Evolutionary conservation across 2,329 filamentous ascomycete species (phyloP), one percentile per base, ranked within the genome.

Genomic region (Didymella pinodella): DNA sequence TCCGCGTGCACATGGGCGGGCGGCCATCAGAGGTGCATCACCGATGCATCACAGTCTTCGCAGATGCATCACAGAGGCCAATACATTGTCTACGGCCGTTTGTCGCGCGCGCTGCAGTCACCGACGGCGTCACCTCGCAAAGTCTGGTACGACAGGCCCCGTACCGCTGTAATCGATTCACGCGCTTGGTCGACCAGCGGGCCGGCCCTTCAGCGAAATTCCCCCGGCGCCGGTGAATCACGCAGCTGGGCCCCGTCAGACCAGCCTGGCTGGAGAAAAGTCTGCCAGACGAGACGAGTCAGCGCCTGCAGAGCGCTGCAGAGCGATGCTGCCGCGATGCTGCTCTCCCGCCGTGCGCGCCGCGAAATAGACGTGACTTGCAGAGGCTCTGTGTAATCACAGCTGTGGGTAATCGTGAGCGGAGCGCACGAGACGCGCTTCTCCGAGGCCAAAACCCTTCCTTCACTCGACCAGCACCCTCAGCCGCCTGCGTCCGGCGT

Each of bases 141-240:
- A 36, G 20, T 64, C 58, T 66, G 65, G 66, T 71, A 66, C 68
- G 63, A 71, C 70, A 65, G 64, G 60, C 59, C 63, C 66, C 64
- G 67, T 64, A 54, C 67, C 63, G 63, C 66, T 57, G 54, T 59
- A 65, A 67, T 67, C 69, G 65, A 68, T 65, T 44, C 41, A 26
- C 41, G 66, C 57, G 44, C 53, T 55, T 67, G 67, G 63, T 58
- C 63, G 52, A 58, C 66, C 48, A 56, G 72, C 72, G 72, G 72
- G 62, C 71, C 73, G 72, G 68, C 64, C 71, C 73, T 70, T 60
- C 52, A 65, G 61, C 67, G 50, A 69, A 57, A 63, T 67, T 63
- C 59, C 12, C 20, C 20, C 38, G 38, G 18, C 38, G 18, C 38
- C 38, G 38, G 38, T 20, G 38, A 41, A 41, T 41, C 38, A 41